Evolutionary conservation across 2,329 filamentous ascomycete genomes (phyloP).

Genomic region (Epichloe typhina): DNA sequence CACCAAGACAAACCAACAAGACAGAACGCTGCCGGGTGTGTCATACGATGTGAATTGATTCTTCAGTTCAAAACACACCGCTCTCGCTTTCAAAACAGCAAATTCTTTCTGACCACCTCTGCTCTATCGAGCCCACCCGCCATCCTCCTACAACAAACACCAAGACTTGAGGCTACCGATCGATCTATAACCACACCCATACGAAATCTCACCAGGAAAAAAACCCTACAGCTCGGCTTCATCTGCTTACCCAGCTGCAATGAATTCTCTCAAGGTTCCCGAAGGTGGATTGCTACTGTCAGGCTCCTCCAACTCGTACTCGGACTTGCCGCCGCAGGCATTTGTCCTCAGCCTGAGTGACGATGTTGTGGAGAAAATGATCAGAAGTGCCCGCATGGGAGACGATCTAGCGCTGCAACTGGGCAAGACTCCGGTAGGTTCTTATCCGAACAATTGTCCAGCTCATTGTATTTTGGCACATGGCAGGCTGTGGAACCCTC

Average conservation of each 20-base stretch:
- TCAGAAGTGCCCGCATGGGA: constrained; percentile 43
- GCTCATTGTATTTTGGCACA: constrained; percentile 1
- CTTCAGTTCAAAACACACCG: not conserved
- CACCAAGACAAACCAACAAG: constrained; percentile 3
- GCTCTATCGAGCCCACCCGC: not conserved
- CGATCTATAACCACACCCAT: not conserved
- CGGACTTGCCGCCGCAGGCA: constrained; percentile 37
- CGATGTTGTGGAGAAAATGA: constrained; percentile 48
- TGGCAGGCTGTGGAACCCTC: constrained; percentile 6
- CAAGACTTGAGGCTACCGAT: not conserved
- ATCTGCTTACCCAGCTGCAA: constrained; percentile 15
- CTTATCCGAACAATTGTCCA: not conserved
- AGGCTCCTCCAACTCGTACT: constrained; percentile 30
- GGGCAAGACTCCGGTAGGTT: constrained; percentile 46
- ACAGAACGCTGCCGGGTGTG: constrained; percentile 3
- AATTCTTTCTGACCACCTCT: not conserved
- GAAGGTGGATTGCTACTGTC: constrained; percentile 45
- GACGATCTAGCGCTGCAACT: constrained; percentile 43
- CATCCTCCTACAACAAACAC: not conserved
- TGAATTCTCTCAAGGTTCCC: constrained; percentile 43
- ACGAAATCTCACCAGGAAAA: not conserved
- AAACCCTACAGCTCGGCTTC: not conserved
- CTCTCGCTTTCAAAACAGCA: not conserved
- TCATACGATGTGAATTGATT: constrained; percentile 1
- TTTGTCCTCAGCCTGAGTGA: constrained; percentile 46